Base-by-base conservation (phyloP, 2,329 filamentous ascomycete genomes). In the Monosporascus sp. region DNA sequence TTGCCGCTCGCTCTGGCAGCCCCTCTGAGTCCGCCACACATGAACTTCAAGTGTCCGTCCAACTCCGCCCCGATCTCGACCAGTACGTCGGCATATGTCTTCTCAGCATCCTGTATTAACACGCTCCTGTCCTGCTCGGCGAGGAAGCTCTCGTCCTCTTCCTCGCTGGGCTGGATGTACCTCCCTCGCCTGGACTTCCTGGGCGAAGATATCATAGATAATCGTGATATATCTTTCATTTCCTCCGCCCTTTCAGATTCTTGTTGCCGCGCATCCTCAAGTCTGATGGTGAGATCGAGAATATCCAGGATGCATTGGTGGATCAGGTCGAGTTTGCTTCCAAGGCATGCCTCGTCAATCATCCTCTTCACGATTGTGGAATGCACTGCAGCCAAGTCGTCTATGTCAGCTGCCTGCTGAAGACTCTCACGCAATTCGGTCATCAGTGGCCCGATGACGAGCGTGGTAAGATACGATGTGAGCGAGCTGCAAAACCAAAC, bases 401-500 rank as follows among this genome's bases (percentile, higher is more conserved):
- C 90, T 9, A 97, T 83, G 59, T 93, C 90, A 25, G 79, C 76
- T 0, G 89, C 83, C 6, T 73, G 71, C 15, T 71, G 69, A 49
- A 97, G 77, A 0, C 78, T 73, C 2, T 69, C 66, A 6, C 73
- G 72, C 73, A 97, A 80, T 31, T 75, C 73, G 2, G 69, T 63
- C 2, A 78, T 81, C 22, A 83, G 77, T 0, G 84, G 81, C 0
- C 78, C 79, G 1, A 96, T 76, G 1, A 92, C 88, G 2, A 90
- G 78, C 17, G 84, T 86, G 3, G 84, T 85, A 5, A 96, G 72
- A 64, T 96, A 94, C 8, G 85, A 84, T 62, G 90, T 86, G 1
- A 96, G 63, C 0, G 80, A 83, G 57, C 85, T 86, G 58, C 82
- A 81, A 69, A 96, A 93, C 87, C 89, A 93, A 11, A 91, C 72